Evolutionary conservation across 2,329 filamentous ascomycete genomes (phyloP).

Genomic region (Fusarium irregulare): DNA sequence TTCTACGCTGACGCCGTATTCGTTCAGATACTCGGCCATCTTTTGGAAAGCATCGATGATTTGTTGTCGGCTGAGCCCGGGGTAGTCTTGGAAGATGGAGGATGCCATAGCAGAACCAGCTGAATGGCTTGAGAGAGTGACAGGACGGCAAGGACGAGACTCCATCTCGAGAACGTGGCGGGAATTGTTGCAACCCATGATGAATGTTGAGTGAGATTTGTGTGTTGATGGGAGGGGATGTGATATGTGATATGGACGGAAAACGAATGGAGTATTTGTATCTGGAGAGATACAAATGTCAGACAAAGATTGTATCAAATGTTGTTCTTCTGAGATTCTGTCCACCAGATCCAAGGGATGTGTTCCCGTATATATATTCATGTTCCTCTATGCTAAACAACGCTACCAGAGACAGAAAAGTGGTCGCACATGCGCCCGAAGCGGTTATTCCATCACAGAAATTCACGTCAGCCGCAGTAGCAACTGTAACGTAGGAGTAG

Average conservation of each 20-base stretch:
- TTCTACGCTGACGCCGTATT: slow-evolving; percentile 18
- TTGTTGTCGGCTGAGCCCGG: slow-evolving; percentile 22
- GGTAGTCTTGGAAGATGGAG: slow-evolving; percentile 31
- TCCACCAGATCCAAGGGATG: slow-evolving; percentile 19
- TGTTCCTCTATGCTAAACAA: background rate
- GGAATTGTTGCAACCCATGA: slow-evolving; percentile 38
- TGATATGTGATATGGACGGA: background rate
- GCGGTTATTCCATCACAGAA: slow-evolving; percentile 20
- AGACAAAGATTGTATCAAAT: slow-evolving; percentile 11
- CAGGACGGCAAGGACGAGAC: slow-evolving; percentile 31
- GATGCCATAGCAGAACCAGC: slow-evolving; percentile 32
- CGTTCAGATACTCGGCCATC: slow-evolving; percentile 38
- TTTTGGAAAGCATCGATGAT: slow-evolving; percentile 32
- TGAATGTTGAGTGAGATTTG: slow-evolving; percentile 5
- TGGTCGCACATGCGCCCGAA: slow-evolving; percentile 10
- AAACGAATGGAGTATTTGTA: slow-evolving; percentile 2
- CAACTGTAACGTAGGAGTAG: slow-evolving; percentile 19
- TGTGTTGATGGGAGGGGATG: background rate
- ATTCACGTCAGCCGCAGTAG: slow-evolving; percentile 10
- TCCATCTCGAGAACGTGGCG: slow-evolving; percentile 35
- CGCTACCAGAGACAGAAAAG: slow-evolving; percentile 4
- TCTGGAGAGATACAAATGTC: slow-evolving; percentile 1
- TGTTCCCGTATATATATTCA: slow-evolving; percentile 26
- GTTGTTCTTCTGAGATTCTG: slow-evolving; percentile 5
- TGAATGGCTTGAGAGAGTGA: slow-evolving; percentile 33